Conservation (phyloP, 345 rosid species). For the Aethionema arabicum region DNA sequence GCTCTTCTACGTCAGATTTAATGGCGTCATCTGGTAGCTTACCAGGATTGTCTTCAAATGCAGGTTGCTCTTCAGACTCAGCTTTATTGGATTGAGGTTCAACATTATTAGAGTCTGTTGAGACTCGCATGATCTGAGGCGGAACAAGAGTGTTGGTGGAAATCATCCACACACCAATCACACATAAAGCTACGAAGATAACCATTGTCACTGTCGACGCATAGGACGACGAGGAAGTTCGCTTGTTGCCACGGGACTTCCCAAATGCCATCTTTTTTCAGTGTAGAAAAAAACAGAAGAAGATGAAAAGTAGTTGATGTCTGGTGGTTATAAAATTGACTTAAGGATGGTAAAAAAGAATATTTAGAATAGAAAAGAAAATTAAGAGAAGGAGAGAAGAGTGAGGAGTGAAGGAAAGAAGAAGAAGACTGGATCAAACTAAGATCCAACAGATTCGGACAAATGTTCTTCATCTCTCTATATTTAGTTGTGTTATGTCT, state of each 20-base stretch:
- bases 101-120: background rate
- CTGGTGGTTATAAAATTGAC: background rate
- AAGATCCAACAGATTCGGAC: background rate
- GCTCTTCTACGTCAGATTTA: conserved; percentile 48
- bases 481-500: too few species aligned
- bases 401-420: background rate
- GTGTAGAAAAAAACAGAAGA: background rate
- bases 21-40: conserved; percentile 83
- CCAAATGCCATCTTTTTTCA: conserved; percentile 30
- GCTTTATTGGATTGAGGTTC: conserved; percentile 31
- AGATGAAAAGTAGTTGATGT: background rate
- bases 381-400: background rate
- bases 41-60: conserved; percentile 78
- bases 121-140: background rate
- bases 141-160: background rate
- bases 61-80: conserved; percentile 37
- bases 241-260: conserved; percentile 49
- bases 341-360: background rate
- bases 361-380: too few species aligned
- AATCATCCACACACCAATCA: conserved; percentile 68
- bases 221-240: conserved; percentile 44
- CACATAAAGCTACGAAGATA: conserved; percentile 50
- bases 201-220: conserved; percentile 56
- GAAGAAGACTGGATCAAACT: background rate
- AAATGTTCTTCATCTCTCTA: background rate